Conservation (phyloP, 2,329 filamentous ascomycete genomes). For the Sphaerostilbella broomeana region DNA sequence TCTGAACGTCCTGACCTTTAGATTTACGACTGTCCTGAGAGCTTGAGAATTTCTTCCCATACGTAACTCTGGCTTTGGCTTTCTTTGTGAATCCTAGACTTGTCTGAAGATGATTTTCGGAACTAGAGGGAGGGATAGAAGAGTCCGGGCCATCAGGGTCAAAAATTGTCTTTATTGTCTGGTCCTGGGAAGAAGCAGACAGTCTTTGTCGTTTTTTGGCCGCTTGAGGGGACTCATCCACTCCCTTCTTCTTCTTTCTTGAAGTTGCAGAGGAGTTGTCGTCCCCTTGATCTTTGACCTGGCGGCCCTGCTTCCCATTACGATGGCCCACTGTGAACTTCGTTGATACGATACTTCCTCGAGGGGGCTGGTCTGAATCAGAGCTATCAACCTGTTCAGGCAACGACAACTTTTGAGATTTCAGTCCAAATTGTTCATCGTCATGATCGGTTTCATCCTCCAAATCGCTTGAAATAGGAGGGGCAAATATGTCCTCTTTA, state of each 20-base stretch:
- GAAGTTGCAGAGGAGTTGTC: not conserved
- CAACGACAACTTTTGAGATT: not conserved
- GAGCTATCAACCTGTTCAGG: constrained; percentile 22
- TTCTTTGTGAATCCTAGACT: constrained; percentile 20
- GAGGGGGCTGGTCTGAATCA: constrained; percentile 20
- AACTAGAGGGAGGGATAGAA: constrained; percentile 11
- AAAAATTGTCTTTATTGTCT: constrained; percentile 2
- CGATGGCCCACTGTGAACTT: constrained; percentile 20
- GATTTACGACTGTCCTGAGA: constrained; percentile 17
- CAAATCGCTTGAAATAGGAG: constrained; percentile 24
- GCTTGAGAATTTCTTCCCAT: constrained; percentile 17
- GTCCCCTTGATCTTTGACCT: not conserved
- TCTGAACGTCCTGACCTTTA: constrained; percentile 5
- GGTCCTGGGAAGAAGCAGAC: constrained; percentile 11
- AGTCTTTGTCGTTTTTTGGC: constrained; percentile 11
- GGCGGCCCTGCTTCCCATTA: not conserved
- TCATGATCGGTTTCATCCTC: constrained; percentile 18
- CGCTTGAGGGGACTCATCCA: constrained; percentile 1
- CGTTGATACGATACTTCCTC: constrained; percentile 29
- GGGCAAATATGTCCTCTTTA: constrained; percentile 14
- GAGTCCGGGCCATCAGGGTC: not conserved
- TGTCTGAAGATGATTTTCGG: constrained; percentile 19
- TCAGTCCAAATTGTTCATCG: constrained; percentile 6
- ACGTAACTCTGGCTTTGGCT: constrained; percentile 19
- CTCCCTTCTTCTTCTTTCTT: not conserved